Evolutionary conservation across 2,329 filamentous ascomycete genomes (phyloP), one percentile per base, ranked within the genome.

Genomic region (Aspergillus vadensis): DNA sequence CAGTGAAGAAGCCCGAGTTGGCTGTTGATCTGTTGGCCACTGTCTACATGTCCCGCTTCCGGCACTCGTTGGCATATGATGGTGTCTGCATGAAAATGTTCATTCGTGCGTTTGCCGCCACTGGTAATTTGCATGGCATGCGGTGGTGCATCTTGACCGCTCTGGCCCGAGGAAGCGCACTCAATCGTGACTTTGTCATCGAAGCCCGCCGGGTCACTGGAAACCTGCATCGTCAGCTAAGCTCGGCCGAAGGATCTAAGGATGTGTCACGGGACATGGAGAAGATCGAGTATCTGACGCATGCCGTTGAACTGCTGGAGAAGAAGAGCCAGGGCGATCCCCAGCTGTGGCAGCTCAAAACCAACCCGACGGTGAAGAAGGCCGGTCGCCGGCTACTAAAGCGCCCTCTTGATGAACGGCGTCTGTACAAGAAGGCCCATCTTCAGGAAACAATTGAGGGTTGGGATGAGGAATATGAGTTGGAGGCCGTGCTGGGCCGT

Each of bases 81-180:
- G 72, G 71, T n/a, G 69, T 74, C 7, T 73, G 70, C 52, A 68
- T 79, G 65, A 76, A 77, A 59, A 71, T 78, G 63, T 69, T 78
- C 48, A 44, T 76, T 15, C 75, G 76, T 19, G 74, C 71, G 7
- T 77, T 73, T 47, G 68, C 72, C 1, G 57, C 58, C 2, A 56
- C 62, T 5, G 66, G 69, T 4, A 71, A 76, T 32, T 56, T 74
- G 7, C 67, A 69, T n/a, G 77, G 77, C 2, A 63, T 78, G 2
- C 75, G 76, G 52, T 79, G 77, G 77, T 77, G 75, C 52, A 69
- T 79, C 43, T 55, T 77, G 55, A 74, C 75, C 2, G 73, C 69
- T n/a, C 65, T 79, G 23, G 67, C 72, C 27, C 73, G 76, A 27
- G 61, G 64, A 2, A 74, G 72, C 32, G 69, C 72, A 12, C 57